These are phyloP conservation scores for Platanthera guangdongensis DNA, from an alignment of 106 monocot genomes.

Conservation along the genomic window DNA sequence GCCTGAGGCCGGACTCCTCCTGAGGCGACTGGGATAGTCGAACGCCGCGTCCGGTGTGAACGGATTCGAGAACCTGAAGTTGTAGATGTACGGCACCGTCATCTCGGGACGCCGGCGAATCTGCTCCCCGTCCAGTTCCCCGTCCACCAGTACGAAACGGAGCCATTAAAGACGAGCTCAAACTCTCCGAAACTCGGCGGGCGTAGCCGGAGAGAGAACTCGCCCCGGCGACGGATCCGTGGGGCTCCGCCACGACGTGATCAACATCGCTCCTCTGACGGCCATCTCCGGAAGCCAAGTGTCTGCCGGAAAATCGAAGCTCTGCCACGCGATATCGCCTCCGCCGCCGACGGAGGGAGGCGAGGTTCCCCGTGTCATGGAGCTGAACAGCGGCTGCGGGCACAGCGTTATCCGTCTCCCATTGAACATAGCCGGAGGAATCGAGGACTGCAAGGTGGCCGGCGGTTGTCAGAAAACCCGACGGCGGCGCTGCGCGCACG, in stretches of 20 bases:
- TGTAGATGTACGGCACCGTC: conserved; percentile 61
- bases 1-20: conserved; percentile 1
- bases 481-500: conserved; percentile 2
- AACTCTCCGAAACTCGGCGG: conserved; percentile 40
- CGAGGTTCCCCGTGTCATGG: conserved; percentile 49
- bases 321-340: conserved; percentile 35
- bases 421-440: conserved; percentile 13
- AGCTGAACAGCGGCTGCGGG: conserved; percentile 17
- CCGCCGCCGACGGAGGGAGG: conserved; percentile 14
- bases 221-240: conserved; percentile 44
- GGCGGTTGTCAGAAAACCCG: conserved; percentile 10
- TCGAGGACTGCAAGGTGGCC: conserved; percentile 20
- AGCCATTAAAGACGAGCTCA: conserved; percentile 32
- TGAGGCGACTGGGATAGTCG: conserved; percentile 21
- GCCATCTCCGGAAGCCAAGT: conserved; percentile 46
- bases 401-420: conserved; percentile 25
- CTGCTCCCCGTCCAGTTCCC: conserved; percentile 44
- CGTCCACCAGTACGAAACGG: conserved; percentile 42
- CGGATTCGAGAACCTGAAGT: conserved; percentile 35
- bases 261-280: conserved; percentile 1
- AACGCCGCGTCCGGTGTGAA: conserved; percentile 46
- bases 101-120: conserved; percentile 59
- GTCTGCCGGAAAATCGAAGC: conserved; percentile 55
- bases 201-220: conserved; percentile 33
- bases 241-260: conserved; percentile 41